Base-by-base conservation (phyloP, 768 basidiomycete species). In the Xerocomellus chrysenteron region DNA sequence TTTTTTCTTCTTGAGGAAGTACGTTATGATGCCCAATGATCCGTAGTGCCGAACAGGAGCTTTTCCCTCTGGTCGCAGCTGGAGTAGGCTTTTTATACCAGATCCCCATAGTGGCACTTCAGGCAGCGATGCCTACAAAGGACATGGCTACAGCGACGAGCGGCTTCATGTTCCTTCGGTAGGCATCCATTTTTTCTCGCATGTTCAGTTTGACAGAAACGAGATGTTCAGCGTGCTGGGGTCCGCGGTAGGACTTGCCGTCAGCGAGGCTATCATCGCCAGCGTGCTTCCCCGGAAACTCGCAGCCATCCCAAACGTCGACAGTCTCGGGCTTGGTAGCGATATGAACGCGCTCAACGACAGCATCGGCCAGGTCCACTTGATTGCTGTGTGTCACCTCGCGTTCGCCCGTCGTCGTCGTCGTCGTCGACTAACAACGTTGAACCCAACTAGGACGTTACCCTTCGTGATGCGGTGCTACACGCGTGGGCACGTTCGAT, bases 131-230 rank as follows among this genome's bases (percentile, higher is more conserved):
- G 90, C 92, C 92, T 2, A 65, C 86, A 24, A 85, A 84, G 58
- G 89, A 92, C 59, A 92, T 93, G 89, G 90, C 91, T 1, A 90
- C 90, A 78, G 88, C 4, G 66, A 89, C 56, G 83, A 85, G 84
- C 1, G 82, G 87, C 0, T 88, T 86, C 61, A 80, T 81, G 24
- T 86, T 93, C 66, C 76, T 92, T 59, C 79, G 88, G 83, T 83
- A 66, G 36, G 46, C 13, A 10, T n/a, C 3, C 3, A 7, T 24
- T 19, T 2, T 30, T 35, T 35, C 13, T 14, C 35, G 1, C 14
- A 5, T 5, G 13, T 35, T 35, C 35, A 35, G 35, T 35, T 35
- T 14, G 1, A 35, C 13, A 8, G 10, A 16, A 19, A 28, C 19
- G 40, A 7, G 5, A 5, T 19, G 48, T 57, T 37, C 47, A 87